A percentile compares a stretch with the other conserved stretches of the same genome.
Conservation (phyloP, 305 asterid species). For the Fraxinus latifolia region DNA sequence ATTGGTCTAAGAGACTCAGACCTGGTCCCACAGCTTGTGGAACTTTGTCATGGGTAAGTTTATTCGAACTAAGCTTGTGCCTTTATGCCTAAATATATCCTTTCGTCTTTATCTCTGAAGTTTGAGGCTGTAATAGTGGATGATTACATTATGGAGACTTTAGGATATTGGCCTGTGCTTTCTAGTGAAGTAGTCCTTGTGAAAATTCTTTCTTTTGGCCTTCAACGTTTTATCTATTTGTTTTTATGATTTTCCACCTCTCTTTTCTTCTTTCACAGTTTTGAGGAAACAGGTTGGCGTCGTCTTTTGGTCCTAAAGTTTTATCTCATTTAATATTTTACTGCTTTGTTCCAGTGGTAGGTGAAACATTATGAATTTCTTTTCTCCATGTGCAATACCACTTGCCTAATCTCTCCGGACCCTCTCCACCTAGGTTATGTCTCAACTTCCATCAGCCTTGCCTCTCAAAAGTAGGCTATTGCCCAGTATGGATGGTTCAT, state of each 20-base stretch:
- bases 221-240: background rate
- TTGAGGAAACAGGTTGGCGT: background rate
- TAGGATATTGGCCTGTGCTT: background rate
- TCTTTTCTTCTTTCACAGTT: background rate
- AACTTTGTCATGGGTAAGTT: slow-evolving; percentile 92
- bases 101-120: background rate
- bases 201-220: background rate
- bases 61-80: background rate
- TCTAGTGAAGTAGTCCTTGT: background rate
- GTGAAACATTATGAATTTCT: slow-evolving; percentile 27
- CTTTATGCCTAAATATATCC: background rate
- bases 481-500: slow-evolving; percentile 1
- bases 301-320: background rate
- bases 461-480: slow-evolving; percentile 21
- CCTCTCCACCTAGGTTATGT: slow-evolving; percentile 3
- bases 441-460: slow-evolving; percentile 22
- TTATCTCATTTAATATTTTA: background rate
- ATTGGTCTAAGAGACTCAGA: slow-evolving; percentile 72
- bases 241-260: background rate
- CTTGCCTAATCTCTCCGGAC: background rate
- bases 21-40: slow-evolving; percentile 93
- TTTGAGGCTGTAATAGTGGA: background rate
- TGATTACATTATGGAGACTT: background rate
- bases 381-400: slow-evolving; percentile 25
- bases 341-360: slow-evolving; percentile 30